Evolutionary conservation across 176 grass and related monocot genomes (phyloP).

Genomic region (Hyparrhenia diplandra): DNA sequence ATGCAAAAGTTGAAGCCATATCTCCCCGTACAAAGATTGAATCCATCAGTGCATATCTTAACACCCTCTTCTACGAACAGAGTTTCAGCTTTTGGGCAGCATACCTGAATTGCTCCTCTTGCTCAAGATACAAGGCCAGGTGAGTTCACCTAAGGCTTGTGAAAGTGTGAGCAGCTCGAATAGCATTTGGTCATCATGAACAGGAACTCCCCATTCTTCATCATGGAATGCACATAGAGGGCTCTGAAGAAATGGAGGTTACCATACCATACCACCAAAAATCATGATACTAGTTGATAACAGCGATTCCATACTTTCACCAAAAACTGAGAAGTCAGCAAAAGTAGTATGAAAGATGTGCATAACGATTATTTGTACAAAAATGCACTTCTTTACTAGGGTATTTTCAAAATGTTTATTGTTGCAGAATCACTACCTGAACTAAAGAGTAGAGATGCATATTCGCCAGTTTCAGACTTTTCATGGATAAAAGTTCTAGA

Average conservation of each 20-base stretch:
- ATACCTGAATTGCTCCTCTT: constrained; percentile 56
- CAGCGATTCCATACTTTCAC: neutral
- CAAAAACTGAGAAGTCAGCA: neutral
- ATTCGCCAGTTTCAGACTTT: neutral
- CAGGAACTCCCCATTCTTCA: constrained; percentile 55
- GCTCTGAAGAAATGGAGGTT: constrained; percentile 28
- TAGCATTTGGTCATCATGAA: constrained; percentile 40
- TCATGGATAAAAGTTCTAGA: neutral
- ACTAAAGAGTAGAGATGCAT: neutral
- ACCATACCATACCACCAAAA: neutral
- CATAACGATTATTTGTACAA: too few species aligned
- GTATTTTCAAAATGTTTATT: too few species aligned
- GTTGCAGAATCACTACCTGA: neutral
- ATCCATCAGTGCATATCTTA: neutral
- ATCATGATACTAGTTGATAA: neutral
- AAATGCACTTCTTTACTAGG: too few species aligned
- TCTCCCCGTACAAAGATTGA: constrained; percentile 17
- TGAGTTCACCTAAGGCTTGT: constrained; percentile 48
- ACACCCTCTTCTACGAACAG: neutral
- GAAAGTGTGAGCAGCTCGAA: constrained; percentile 59
- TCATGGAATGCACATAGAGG: constrained; percentile 52
- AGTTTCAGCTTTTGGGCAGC: neutral
- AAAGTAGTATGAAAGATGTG: too few species aligned
- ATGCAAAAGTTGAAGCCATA: constrained; percentile 31
- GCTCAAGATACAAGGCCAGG: constrained; percentile 51